Conservation (phyloP, 495 filamentous ascomycete species). For the Hamigera avellanea region DNA sequence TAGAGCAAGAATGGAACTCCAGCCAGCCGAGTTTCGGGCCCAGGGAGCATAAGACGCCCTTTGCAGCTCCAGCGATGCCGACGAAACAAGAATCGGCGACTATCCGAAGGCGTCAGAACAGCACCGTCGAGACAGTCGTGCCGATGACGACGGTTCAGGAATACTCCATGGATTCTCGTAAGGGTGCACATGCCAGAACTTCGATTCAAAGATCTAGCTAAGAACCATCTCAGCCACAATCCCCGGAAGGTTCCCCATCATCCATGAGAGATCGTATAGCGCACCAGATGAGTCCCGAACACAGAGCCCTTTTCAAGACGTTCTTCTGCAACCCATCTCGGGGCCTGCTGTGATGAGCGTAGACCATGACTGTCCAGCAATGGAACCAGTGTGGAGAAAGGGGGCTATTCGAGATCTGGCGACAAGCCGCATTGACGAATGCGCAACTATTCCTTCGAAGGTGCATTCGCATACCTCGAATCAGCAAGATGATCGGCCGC, state of each 20-base stretch:
- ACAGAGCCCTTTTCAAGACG: not conserved
- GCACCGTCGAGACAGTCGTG: slow-evolving; percentile 5
- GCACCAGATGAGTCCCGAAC: slow-evolving; percentile 33
- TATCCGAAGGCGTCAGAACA: not conserved
- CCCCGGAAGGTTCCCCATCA: slow-evolving; percentile 47
- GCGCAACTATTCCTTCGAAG: slow-evolving; percentile 2
- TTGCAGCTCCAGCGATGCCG: not conserved
- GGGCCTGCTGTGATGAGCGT: too few species aligned
- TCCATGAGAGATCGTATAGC: slow-evolving; percentile 57
- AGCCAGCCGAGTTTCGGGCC: not conserved
- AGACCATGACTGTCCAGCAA: too few species aligned
- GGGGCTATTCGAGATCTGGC: too few species aligned
- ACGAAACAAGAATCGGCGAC: not conserved
- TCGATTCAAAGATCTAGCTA: slow-evolving; percentile 4
- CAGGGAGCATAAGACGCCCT: not conserved
- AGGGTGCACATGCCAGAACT: slow-evolving; percentile 16
- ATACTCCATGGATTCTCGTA: slow-evolving; percentile 62
- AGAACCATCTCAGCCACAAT: slow-evolving; percentile 51
- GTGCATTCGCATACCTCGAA: slow-evolving; percentile 2
- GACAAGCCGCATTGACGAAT: too few species aligned
- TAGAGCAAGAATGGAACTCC: not conserved
- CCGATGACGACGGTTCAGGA: slow-evolving; percentile 61
- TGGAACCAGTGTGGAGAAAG: too few species aligned
- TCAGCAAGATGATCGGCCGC: slow-evolving; percentile 16
- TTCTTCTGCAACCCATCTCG: too few species aligned